These are phyloP conservation scores for Cerrena zonata DNA, from an alignment of 1,284 basidiomycete genomes.

Conservation along the genomic window DNA sequence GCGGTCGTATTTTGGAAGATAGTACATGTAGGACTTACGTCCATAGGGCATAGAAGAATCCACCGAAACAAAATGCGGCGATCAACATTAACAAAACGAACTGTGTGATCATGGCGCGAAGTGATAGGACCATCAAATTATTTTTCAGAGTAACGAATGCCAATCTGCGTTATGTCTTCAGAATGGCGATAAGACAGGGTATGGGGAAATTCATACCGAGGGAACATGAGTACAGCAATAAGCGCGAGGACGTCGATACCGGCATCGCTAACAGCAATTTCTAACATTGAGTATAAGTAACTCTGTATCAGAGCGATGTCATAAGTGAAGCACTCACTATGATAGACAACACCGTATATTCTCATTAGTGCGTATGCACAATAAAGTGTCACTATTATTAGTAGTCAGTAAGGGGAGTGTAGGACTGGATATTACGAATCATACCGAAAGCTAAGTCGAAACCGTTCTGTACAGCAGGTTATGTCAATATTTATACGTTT, in stretches of 20 bases:
- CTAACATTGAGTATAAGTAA: slow-evolving; percentile 30
- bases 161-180: slow-evolving; percentile 46
- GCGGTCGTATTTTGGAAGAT: too few relatives aligned
- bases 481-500: not conserved
- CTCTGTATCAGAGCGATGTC: not conserved
- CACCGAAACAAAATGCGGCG: slow-evolving; percentile 83
- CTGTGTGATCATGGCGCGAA: slow-evolving; percentile 77
- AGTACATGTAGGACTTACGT: slow-evolving; percentile 74
- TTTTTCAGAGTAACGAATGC: slow-evolving; percentile 86
- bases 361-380: slow-evolving; percentile 70
- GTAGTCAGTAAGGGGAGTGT: too few relatives aligned
- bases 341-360: slow-evolving; percentile 63
- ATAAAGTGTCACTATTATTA: slow-evolving; percentile 73
- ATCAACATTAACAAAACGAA: slow-evolving; percentile 79
- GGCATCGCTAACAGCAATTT: slow-evolving; percentile 51
- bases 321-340: slow-evolving; percentile 39
- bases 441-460: slow-evolving; percentile 84
- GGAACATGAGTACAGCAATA: slow-evolving; percentile 84
- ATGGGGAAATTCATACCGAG: slow-evolving; percentile 66
- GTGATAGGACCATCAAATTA: slow-evolving; percentile 75
- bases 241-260: slow-evolving; percentile 71
- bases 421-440: slow-evolving; percentile 12
- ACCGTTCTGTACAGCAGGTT: slow-evolving; percentile 58
- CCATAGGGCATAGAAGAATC: slow-evolving; percentile 88
- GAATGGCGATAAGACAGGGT: too few relatives aligned